These are phyloP conservation scores for Clavulina sp. DNA, from an alignment of 768 basidiomycete species.

Conservation along the genomic window DNA sequence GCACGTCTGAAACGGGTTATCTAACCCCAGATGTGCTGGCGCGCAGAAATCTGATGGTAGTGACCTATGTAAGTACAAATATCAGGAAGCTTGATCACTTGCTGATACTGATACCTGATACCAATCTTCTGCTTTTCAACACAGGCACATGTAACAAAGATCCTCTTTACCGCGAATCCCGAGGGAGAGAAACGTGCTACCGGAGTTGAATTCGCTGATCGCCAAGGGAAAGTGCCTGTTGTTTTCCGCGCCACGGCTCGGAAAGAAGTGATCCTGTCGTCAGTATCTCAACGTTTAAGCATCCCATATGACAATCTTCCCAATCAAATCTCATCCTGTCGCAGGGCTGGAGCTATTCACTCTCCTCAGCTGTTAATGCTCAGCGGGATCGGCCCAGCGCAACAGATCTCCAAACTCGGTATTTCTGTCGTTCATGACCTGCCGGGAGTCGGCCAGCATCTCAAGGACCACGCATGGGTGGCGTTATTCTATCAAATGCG, in stretches of 20 bases:
- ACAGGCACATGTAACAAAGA: conserved; percentile 6
- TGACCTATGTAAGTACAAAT: too few species aligned
- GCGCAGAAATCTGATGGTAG: conserved; percentile 12
- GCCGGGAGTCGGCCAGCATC: conserved; percentile 15
- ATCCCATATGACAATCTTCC: too few species aligned
- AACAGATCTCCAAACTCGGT: conserved; percentile 8
- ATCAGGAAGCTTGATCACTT: too few species aligned
- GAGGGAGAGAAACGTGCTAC: conserved; percentile 7
- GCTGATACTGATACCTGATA: too few species aligned
- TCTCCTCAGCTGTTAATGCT: conserved; percentile 53
- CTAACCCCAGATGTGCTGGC: conserved; percentile 11
- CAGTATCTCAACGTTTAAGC: neutral
- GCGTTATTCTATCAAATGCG: neutral
- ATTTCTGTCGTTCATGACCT: conserved; percentile 14
- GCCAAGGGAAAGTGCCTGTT: neutral
- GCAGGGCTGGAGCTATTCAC: conserved; percentile 44
- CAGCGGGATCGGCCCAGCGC: conserved; percentile 22
- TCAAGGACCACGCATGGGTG: conserved; percentile 12
- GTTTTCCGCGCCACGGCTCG: conserved; percentile 4
- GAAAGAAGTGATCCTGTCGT: conserved; percentile 13
- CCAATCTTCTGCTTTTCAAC: too few species aligned
- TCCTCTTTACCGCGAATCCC: conserved; percentile 4
- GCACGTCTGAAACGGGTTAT: conserved; percentile 9
- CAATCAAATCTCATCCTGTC: neutral
- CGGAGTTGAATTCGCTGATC: conserved; percentile 11